phyloP scores from a whole-genome alignment of 2,329 filamentous ascomycete genomes.

The Pleurostoma richardsiae region DNA sequence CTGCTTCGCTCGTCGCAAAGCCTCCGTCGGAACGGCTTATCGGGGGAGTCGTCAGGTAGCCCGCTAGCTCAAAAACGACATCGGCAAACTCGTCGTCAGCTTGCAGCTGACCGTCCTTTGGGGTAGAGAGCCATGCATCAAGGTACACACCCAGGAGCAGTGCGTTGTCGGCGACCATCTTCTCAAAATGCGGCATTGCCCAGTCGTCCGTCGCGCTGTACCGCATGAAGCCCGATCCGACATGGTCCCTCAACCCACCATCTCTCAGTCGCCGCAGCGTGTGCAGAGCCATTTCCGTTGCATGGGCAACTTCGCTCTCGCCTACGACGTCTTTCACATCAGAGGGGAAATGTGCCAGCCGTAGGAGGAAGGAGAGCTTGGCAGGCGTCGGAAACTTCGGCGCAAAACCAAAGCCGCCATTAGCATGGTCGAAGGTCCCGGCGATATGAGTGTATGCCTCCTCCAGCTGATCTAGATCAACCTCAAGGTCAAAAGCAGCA shows the following conservation, averaged over 20 bases:
- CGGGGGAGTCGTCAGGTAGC: conserved; percentile 73
- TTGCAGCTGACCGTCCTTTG: conserved; percentile 19
- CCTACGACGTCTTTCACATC: conserved; percentile 87
- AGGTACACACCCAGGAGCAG: conserved; percentile 79
- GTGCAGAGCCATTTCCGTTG: conserved; percentile 72
- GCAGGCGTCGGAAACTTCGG: conserved; percentile 90
- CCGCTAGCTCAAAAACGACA: conserved; percentile 73
- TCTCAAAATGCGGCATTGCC: conserved; percentile 95
- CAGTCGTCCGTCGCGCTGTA: conserved; percentile 91
- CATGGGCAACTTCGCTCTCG: conserved; percentile 66
- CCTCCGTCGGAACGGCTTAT: conserved; percentile 66
- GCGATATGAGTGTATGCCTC: conserved; percentile 81
- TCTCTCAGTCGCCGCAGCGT: conserved; percentile 71
- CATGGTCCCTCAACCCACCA: conserved; percentile 50
- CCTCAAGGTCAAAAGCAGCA: conserved; percentile 45
- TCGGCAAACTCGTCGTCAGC: conserved; percentile 67
- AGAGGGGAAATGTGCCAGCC: conserved; percentile 64
- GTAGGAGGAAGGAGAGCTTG: conserved; percentile 77
- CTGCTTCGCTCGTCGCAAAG: conserved; percentile 85
- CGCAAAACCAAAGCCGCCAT: conserved; percentile 74
- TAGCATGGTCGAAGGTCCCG: conserved; percentile 70
- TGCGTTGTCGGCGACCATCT: conserved; percentile 91
- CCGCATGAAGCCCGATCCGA: conserved; percentile 55
- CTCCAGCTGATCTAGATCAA: conserved; percentile 88
- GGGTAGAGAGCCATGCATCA: conserved; percentile 69